Evolutionary conservation across 345 rosid genomes (phyloP).

Genomic region (Citrus trifoliata): DNA sequence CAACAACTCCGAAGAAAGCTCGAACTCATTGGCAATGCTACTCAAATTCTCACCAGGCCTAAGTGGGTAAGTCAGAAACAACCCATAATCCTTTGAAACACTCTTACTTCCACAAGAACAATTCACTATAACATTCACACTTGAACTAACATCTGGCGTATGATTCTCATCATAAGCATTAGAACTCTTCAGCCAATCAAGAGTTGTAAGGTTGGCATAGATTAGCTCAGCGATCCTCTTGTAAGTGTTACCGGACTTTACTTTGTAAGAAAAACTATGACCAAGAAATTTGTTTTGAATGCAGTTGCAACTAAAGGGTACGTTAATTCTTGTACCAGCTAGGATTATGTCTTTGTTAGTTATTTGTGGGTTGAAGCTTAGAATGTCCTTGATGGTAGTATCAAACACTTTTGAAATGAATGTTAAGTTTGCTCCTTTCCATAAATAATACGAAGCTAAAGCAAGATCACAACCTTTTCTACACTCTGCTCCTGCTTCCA

Average conservation of each 20-base stretch:
- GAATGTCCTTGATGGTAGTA: conserved; percentile 22
- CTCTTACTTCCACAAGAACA: conserved; percentile 43
- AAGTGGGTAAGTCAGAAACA: conserved; percentile 42
- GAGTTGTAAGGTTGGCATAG: conserved; percentile 32
- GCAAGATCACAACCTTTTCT: conserved; percentile 35
- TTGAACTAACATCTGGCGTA: background rate
- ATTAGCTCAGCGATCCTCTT: background rate
- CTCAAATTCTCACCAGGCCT: conserved; percentile 27
- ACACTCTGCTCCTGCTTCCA: background rate
- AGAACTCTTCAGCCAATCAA: conserved; percentile 22
- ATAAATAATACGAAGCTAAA: conserved; percentile 34
- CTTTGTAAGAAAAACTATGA: background rate
- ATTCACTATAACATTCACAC: conserved; percentile 42
- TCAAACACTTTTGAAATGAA: conserved; percentile 31
- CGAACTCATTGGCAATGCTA: conserved; percentile 19
- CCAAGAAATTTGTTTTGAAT: background rate
- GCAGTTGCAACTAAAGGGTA: conserved; percentile 4
- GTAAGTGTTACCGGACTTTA: conserved; percentile 2
- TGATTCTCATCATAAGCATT: background rate
- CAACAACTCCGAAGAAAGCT: conserved; percentile 14
- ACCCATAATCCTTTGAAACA: conserved; percentile 39
- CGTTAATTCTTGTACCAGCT: background rate
- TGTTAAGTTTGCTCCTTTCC: conserved; percentile 34
- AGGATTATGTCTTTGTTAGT: background rate
- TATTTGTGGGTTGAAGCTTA: conserved; percentile 4